Base-by-base conservation (phyloP, 768 basidiomycete genomes). In the Lanmaoa rubissima region DNA sequence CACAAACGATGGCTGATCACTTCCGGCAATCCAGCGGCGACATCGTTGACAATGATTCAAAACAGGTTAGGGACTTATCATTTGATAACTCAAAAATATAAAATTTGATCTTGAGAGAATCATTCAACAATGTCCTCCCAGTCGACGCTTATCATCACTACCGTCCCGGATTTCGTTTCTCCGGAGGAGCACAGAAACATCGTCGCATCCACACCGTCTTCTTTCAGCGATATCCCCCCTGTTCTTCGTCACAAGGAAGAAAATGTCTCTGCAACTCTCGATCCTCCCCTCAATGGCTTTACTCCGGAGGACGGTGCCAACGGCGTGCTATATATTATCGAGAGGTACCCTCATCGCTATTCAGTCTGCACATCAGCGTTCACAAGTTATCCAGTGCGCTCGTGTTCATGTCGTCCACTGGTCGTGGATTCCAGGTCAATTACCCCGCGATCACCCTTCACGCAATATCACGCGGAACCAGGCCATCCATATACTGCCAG, bases 391-490 rank as follows among this genome's bases (percentile, higher is more conserved):
- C 11, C 63, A 93, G 94, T 60, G 85, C 81, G 16, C 80, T 97
- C 39, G 83, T 83, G 3, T 96, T 91, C 80, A 82, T 90, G 73
- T 85, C 89, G 3, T 65, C 81, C 12, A 77, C 84, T 1, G 85
- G 85, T 16, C 76, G 77, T 43, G 94, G 92, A 16, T 88, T 98
- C 73, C 85, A 90, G 61, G 82, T 98, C 67, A 79, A 86, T 55
- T 98, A 96, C 70, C 93, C 92, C 11, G 78, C 87, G 6, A 90
- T 99, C 67, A 96, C 93, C 1, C 82, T 99, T 2, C 97, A 99
- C 65, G 97, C 97, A 26, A 82, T 95, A 52, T 92, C 94, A 1
- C 86, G 93, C 44, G 79, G 50, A 2, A 57, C 73, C 10, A 79
- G 78, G 0, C 86, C 90, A 4, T 88, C 85, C 8, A 82, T 98